Evolutionary conservation across 2,329 filamentous ascomycete genomes (phyloP).

Genomic region (Penicillium aurantiogriseum): DNA sequence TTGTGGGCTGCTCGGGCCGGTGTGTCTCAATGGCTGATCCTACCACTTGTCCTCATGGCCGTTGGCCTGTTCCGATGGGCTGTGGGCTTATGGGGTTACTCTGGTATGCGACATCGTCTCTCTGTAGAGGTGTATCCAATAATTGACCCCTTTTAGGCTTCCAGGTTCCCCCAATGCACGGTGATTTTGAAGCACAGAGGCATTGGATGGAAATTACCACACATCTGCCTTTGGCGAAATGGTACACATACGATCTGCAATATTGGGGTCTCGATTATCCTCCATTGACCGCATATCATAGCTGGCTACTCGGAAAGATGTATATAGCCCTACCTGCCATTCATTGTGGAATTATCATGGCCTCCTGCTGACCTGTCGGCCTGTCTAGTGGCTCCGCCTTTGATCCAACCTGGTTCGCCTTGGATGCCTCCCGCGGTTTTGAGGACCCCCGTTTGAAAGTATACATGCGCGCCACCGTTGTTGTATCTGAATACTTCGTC

Average conservation of each 20-base stretch:
- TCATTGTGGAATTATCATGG: not conserved
- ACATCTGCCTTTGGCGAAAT: conserved; percentile 83
- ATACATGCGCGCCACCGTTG: conserved; percentile 91
- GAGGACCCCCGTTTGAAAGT: conserved; percentile 81
- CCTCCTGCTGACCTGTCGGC: conserved; percentile 13
- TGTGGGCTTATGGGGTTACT: conserved; percentile 90
- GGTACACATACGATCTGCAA: conserved; percentile 95
- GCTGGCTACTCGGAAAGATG: conserved; percentile 88
- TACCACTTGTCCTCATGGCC: conserved; percentile 84
- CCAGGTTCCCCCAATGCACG: conserved; percentile 81
- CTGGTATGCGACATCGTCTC: conserved; percentile 57
- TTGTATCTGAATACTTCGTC: conserved; percentile 85
- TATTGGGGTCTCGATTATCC: conserved; percentile 99
- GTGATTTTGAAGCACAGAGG: conserved; percentile 95
- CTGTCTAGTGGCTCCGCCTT: conserved; percentile 66
- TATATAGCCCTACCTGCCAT: conserved; percentile 39
- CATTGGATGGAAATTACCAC: conserved; percentile 99
- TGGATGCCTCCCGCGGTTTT: conserved; percentile 76
- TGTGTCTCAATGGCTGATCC: conserved; percentile 86
- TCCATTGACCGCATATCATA: conserved; percentile 95
- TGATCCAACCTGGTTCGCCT: conserved; percentile 80
- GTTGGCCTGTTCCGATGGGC: conserved; percentile 93
- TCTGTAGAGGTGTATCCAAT: not conserved
- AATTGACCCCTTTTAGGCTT: conserved; percentile 56
- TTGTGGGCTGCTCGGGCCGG: conserved; percentile 82